Base-by-base conservation (phyloP, 2,329 filamentous ascomycete species). In the Xylaria sp. region DNA sequence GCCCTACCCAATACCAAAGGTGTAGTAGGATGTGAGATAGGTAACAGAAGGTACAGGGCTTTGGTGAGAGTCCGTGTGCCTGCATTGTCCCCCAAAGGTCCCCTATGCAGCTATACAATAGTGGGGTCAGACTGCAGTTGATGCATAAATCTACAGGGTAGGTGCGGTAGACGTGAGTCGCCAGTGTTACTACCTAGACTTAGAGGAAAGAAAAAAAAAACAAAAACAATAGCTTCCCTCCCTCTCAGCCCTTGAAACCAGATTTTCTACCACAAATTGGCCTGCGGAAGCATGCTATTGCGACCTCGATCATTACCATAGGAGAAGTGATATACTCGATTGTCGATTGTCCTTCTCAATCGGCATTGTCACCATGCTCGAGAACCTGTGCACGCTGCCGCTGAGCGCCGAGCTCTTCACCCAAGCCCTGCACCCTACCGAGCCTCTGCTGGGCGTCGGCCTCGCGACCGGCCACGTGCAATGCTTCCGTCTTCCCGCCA, bases 381-480 rank as follows among this genome's bases (percentile, higher is more conserved):
- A 98, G 81, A 97, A 94, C 73, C 88, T 97, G 73, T 98, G 95
- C 85, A 94, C 92, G 31, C 89, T 98, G 55, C 94, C 94, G 71
- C 89, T 98, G 56, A 88, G 89, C 67, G 88, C 92, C 66, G 96
- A 98, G 78, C 86, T 99, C 76, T 98, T 99, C 83, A 83, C 93
- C 1, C 94, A 97, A 80, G 92, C 91, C 13, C 84, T 97, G 23
- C 96, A 99, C 79, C 94, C 96, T 1, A 88, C 86, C 0, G 90
- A 94, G 79, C 93, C 95, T 15, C 83, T 99, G 60, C 86, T 99
- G 70, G 92, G 94, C 0, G 92, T 97, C 57, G 96, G 96, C 18
- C 86, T 98, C 31, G 90, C 92, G 18, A 91, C 88, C 64, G 95
- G 95, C 68, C 93, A 96, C 79, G 94, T 98, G 71, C 89, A 97